phyloP scores from a whole-genome alignment of 75 land plant species.

The Azolla pinnata region DNA sequence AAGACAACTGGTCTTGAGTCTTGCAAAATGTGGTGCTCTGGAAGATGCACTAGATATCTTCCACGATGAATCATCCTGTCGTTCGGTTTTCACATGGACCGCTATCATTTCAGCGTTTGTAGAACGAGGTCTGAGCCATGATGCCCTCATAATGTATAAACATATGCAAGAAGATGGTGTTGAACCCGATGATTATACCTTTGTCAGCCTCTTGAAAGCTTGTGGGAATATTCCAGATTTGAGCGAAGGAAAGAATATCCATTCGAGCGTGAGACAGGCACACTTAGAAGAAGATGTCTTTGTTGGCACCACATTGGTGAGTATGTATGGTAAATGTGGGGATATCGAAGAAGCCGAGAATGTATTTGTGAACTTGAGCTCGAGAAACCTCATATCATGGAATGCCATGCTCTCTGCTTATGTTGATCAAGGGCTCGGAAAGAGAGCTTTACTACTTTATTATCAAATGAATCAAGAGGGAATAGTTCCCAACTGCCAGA shows the following conservation, averaged over 20 bases:
- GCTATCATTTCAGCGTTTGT: slow-evolving; percentile 11
- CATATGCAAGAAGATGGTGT: slow-evolving; percentile 10
- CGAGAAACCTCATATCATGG: slow-evolving; percentile 33
- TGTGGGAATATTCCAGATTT: slow-evolving; percentile 9
- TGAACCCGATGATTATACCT: slow-evolving; percentile 2
- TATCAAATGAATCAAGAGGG: slow-evolving; percentile 11
- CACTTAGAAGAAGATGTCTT: slow-evolving; percentile 14
- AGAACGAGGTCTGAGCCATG: not conserved
- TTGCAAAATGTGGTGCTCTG: slow-evolving; percentile 9
- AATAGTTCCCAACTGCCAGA: not conserved
- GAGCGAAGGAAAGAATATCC: slow-evolving; percentile 21
- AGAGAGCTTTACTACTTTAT: slow-evolving; percentile 1
- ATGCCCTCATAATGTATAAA: slow-evolving; percentile 5
- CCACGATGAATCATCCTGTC: not conserved
- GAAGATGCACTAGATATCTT: slow-evolving; percentile 6
- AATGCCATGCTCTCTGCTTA: slow-evolving; percentile 36
- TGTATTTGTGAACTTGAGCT: slow-evolving; percentile 12
- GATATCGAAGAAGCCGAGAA: slow-evolving; percentile 13
- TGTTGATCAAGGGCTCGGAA: slow-evolving; percentile 1
- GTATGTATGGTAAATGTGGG: slow-evolving; percentile 38
- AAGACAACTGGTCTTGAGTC: not conserved
- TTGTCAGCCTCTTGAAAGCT: slow-evolving; percentile 9
- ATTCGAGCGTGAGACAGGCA: slow-evolving; percentile 16
- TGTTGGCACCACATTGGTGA: slow-evolving; percentile 25
- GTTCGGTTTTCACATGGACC: slow-evolving; percentile 6